Evolutionary conservation across 352 stramenopile species (phyloP), one percentile per base, ranked within the genome.

Genomic region (Pythium aristosporum): DNA sequence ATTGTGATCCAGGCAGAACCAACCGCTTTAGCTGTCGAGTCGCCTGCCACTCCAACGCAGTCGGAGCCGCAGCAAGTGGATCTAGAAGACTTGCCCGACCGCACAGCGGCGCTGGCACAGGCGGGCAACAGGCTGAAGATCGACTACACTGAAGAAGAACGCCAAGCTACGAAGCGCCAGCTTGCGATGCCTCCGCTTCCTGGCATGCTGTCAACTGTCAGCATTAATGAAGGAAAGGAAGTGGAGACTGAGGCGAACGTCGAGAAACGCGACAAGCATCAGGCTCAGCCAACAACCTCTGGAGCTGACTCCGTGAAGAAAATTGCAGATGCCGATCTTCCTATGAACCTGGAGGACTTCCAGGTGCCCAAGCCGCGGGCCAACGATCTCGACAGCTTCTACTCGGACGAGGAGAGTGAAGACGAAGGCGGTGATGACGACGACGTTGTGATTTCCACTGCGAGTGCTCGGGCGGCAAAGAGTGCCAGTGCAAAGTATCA

Each of bases 341-440:
- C 74, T 15, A 74, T 89, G 43, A 75, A 76, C 36, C 58, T 93
- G n/a, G 84, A 92, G 36, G 86, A 94, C 59, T 94, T 93, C 50
- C 76, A 88, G 43, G 84, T 90, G 2, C 80, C 80, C 2, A 86
- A 85, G 64, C 46, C 63, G 15, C 76, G 76, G 23, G 71, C 65
- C 20, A 80, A 71, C 18, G 82, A 94, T 28, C 60, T 94, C 23
- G 82, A 93, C 56, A 68, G 78, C 37, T 94, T 94, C 64, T 93
- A 92, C 57, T 92, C 84, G 3, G 80, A 92, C 37, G 74, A 89
- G 42, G 82, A 90, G 48, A 91, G 79, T 53, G 78, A 84, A 20
- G 69, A 75, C 18, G 72, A 73, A 23, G 60, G 51, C 15, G 70
- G 65, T 0, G 69, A 68, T 3, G 58, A 82, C 34, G 79, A 88